Base-by-base conservation (phyloP, 2,329 filamentous ascomycete species). In the Berkeleyomyces basicola region DNA sequence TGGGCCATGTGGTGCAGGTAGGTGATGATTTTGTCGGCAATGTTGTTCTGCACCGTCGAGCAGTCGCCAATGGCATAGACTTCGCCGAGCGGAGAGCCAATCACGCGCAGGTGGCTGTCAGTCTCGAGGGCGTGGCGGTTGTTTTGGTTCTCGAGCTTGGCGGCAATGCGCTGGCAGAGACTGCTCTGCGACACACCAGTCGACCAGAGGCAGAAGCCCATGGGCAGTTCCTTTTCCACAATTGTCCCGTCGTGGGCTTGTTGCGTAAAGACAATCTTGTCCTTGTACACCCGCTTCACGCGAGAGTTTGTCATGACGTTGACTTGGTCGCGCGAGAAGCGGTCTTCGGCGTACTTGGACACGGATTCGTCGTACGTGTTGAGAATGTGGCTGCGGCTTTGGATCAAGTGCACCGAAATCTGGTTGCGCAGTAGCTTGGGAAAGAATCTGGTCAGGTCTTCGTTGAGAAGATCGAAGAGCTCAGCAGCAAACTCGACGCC, bases 401-500 rank as follows among this genome's bases (percentile, higher is more conserved):
- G 93, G 66, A 99, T 96, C 57, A 99, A 80, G 70, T 99, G 95
- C 1, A 99, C 92, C 0, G 93, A 97, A 58, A 99, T 95, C 72
- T 99, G 90, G 71, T 97, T 97, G 66, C 93, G 84, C n/a, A 99
- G 75, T 39, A 99, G 83, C 66, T 85, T 85, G 2, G 93, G 93
- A 73, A 96, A 99, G 68, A 87, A 83, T 61, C 80, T 78, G 51
- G 85, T 85, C 51, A 99, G 74, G 71, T 99, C 93, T 72, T 99
- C 95, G 70, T 99, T 99, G 14, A 99, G 79, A 72, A 99, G 85
- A 73, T 99, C 93, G 72, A 88, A 97, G 5, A 99, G 80, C 72
- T 99, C 93, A 4, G 93, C 93, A 0, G 95, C 95, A 69, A 99
- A 99, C 72, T 99, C 93, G 43, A 99, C 93, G 65, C 93, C 93